These are phyloP conservation scores for Petasospora fabianii DNA, from an alignment of 1,139 yeast genomes.

Conservation along the genomic window DNA sequence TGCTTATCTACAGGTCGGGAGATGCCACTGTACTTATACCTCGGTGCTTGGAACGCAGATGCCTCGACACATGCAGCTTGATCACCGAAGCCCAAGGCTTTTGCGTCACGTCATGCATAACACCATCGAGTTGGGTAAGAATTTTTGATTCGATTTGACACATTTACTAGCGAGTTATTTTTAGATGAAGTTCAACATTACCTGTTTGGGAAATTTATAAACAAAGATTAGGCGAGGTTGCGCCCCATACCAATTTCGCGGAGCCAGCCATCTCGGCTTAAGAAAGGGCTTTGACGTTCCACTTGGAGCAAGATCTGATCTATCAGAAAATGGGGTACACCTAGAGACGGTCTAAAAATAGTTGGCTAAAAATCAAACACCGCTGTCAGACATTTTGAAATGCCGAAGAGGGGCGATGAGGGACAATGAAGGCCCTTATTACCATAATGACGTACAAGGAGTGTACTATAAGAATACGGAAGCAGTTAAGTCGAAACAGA, in stretches of 20 bases:
- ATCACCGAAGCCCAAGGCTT: slow-evolving; percentile 5
- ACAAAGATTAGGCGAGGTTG: slow-evolving; percentile 4
- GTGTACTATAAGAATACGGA: too few relatives aligned
- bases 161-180: slow-evolving; percentile 1
- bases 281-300: slow-evolving; percentile 4
- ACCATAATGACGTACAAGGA: too few relatives aligned
- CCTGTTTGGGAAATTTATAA: slow-evolving; percentile 5
- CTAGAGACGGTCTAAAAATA: slow-evolving; percentile 60
- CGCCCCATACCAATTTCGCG: slow-evolving; percentile 1
- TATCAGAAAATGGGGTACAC: slow-evolving; percentile 39
- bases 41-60: too few relatives aligned
- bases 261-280: slow-evolving; percentile 12
- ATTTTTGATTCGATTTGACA: slow-evolving; percentile 3
- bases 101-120: neutral
- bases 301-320: slow-evolving; percentile 1
- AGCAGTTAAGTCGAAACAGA: too few relatives aligned
- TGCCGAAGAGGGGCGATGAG: too few relatives aligned
- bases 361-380: too few relatives aligned
- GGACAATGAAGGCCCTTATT: too few relatives aligned
- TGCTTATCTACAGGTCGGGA: neutral
- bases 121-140: slow-evolving; percentile 5
- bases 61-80: too few relatives aligned
- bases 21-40: neutral
- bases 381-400: too few relatives aligned
- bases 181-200: slow-evolving; percentile 1